phyloP scores from a whole-genome alignment of 768 basidiomycete genomes.

The Mycena polygramma region DNA sequence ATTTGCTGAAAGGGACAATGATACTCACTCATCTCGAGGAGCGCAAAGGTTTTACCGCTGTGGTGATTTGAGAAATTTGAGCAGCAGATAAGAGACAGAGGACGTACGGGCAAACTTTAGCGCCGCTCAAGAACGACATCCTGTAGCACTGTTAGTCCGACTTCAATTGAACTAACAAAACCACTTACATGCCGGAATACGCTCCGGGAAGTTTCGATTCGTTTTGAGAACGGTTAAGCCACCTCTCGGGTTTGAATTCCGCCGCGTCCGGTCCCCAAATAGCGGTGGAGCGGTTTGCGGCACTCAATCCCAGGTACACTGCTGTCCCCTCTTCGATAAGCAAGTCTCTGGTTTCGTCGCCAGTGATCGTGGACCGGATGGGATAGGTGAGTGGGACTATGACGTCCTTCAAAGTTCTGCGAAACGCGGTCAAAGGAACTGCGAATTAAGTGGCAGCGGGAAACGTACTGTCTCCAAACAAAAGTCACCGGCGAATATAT shows the following conservation, averaged over 20 bases:
- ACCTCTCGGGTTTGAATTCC: constrained; percentile 65
- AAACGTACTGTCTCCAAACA: constrained; percentile 48
- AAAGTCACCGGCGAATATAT: constrained; percentile 44
- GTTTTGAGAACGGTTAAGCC: constrained; percentile 50
- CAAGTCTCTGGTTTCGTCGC: constrained; percentile 47
- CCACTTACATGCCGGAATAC: constrained; percentile 18
- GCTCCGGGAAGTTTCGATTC: constrained; percentile 38
- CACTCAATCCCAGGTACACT: constrained; percentile 47
- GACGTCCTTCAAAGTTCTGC: constrained; percentile 48
- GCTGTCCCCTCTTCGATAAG: constrained; percentile 53
- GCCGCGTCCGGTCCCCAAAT: constrained; percentile 63
- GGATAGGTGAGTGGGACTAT: constrained; percentile 51
- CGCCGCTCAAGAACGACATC: constrained; percentile 61
- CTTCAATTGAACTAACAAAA: constrained; percentile 55
- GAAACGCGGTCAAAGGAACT: not conserved
- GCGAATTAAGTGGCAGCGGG: not conserved
- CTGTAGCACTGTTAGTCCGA: constrained; percentile 41
- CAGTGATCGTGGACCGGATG: constrained; percentile 43
- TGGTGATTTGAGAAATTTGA: not conserved
- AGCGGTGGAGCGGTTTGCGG: constrained; percentile 52
- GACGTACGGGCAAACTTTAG: constrained; percentile 60
- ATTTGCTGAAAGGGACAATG: not conserved
- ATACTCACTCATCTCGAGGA: constrained; percentile 54
- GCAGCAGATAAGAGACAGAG: constrained; percentile 34
- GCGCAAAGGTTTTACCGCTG: constrained; percentile 54